Conservation (phyloP, 1,284 basidiomycete genomes). For the Mycena sp. region DNA sequence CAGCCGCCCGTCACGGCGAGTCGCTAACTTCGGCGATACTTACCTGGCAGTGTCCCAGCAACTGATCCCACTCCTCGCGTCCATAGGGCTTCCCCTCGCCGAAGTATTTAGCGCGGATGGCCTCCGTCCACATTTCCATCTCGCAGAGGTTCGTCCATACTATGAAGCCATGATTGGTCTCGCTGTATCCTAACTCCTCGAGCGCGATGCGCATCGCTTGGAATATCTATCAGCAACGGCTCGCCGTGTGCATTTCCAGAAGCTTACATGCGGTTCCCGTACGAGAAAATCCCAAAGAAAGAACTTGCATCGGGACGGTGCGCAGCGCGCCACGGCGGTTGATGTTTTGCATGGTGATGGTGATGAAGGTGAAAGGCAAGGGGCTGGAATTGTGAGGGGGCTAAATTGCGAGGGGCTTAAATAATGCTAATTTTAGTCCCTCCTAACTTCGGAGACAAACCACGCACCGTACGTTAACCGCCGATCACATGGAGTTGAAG, state of each 20-base stretch:
- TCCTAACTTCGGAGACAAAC: too few species aligned
- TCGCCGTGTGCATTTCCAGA: background rate
- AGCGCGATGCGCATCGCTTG: slow-evolving; percentile 16
- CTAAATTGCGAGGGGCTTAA: too few species aligned
- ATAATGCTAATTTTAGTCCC: too few species aligned
- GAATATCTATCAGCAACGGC: too few species aligned
- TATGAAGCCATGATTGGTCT: background rate
- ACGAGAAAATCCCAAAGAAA: slow-evolving; percentile 20
- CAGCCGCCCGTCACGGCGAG: background rate
- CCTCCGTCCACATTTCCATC: slow-evolving; percentile 22
- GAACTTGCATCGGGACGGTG: slow-evolving; percentile 24
- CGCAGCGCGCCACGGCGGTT: too few species aligned
- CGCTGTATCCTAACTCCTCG: slow-evolving; percentile 4
- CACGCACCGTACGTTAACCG: too few species aligned
- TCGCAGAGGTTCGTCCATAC: slow-evolving; percentile 1
- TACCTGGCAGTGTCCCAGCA: slow-evolving; percentile 24
- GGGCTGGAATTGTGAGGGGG: too few species aligned
- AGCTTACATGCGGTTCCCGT: slow-evolving; percentile 17
- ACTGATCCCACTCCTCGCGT: slow-evolving; percentile 19
- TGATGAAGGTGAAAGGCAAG: too few species aligned
- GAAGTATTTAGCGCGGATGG: slow-evolving; percentile 19
- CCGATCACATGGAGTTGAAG: too few species aligned
- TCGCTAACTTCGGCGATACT: too few species aligned
- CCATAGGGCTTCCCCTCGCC: slow-evolving; percentile 15
- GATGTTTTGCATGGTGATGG: too few species aligned